A percentile compares a stretch with the other conserved stretches of the same genome.
phyloP scores from a whole-genome alignment of 2,329 filamentous ascomycete species.

The Microcyclosporella mali region DNA sequence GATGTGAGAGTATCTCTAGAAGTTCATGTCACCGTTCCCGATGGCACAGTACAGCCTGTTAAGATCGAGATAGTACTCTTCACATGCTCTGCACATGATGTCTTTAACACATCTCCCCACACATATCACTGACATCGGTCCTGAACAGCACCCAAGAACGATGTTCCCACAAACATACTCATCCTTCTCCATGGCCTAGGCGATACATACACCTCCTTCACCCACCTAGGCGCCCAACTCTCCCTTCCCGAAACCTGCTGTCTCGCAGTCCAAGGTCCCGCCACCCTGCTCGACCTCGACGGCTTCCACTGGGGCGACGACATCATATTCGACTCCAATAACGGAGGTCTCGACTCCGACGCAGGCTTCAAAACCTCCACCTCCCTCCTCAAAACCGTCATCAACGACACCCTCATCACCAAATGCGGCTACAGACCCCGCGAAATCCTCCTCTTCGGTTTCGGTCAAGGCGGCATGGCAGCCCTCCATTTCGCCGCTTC shows the following conservation, averaged over 20 bases:
- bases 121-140: too few relatives aligned
- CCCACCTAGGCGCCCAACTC: conserved; percentile 60
- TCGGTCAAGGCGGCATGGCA: conserved; percentile 53
- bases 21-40: too few relatives aligned
- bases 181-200: conserved; percentile 80
- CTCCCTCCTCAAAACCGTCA: conserved; percentile 40
- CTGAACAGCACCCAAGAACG: conserved; percentile 39
- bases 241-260: conserved; percentile 70
- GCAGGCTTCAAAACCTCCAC: conserved; percentile 44
- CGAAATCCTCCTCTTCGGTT: conserved; percentile 51
- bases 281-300: conserved; percentile 59
- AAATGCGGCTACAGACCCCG: conserved; percentile 46
- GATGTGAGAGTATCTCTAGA: too few relatives aligned
- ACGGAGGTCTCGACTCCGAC: conserved; percentile 50
- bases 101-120: too few relatives aligned
- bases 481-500: conserved; percentile 40
- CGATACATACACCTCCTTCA: conserved; percentile 65
- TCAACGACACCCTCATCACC: conserved; percentile 40
- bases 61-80: too few relatives aligned
- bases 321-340: conserved; percentile 48
- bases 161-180: conserved; percentile 66
- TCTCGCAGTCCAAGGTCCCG: conserved; percentile 66
- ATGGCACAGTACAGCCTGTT: too few relatives aligned
- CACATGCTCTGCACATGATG: too few relatives aligned
- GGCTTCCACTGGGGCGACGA: conserved; percentile 60